phyloP scores from a whole-genome alignment of 164 flowering plant genomes.

The Echeveria elegans region DNA sequence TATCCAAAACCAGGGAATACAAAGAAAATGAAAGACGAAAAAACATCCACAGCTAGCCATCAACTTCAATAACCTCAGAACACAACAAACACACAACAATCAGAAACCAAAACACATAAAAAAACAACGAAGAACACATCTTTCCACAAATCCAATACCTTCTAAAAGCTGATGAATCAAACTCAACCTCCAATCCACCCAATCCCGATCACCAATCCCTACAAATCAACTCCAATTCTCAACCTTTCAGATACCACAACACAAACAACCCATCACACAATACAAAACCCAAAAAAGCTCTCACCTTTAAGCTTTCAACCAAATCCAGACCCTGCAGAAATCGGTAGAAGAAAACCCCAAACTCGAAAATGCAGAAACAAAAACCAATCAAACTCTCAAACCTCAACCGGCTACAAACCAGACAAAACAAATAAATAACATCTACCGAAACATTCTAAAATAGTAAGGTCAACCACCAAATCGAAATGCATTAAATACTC shows the following conservation, averaged over 20 bases:
- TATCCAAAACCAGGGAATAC: not conserved
- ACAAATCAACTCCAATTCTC: not conserved
- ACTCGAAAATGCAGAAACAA: not conserved
- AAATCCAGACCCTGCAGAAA: not conserved
- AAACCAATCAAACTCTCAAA: not conserved
- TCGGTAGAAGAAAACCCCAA: not conserved
- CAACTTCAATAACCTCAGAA: not conserved
- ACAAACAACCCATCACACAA: not conserved
- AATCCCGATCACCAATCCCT: not conserved
- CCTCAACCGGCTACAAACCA: not conserved
- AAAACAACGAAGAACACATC: too few relatives aligned
- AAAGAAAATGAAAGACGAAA: not conserved
- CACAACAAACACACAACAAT: not conserved
- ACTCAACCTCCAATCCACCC: not conserved
- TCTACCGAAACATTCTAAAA: not conserved
- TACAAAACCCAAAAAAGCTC: not conserved
- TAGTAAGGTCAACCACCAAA: slow-evolving; percentile 3
- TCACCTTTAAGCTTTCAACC: not conserved
- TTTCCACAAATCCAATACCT: not conserved
- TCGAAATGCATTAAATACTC: not conserved
- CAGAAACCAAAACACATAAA: not conserved
- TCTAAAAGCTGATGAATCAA: not conserved
- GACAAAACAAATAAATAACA: not conserved
- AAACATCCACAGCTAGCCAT: not conserved
- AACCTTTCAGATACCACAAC: not conserved